Evolutionary conservation across 2,329 filamentous ascomycete genomes (phyloP).

Genomic region (Hirsutella thompsonii): DNA sequence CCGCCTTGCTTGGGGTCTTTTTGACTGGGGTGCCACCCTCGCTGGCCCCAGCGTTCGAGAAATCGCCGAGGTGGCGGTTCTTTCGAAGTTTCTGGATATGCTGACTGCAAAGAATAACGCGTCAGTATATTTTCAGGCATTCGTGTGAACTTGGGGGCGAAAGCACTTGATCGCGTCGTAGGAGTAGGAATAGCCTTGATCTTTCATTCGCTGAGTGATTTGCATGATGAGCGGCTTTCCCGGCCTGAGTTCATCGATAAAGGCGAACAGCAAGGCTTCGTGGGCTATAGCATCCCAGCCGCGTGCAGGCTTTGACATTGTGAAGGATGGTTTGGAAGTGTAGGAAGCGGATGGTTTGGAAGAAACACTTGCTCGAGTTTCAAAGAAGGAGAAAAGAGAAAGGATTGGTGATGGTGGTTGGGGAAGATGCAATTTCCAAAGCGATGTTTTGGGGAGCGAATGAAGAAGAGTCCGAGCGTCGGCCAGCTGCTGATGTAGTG

Average conservation of each 20-base stretch:
- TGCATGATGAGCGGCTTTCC: slow-evolving; percentile 17
- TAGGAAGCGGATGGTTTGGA: not conserved
- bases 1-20: slow-evolving; percentile 10
- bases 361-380: not conserved
- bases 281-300: slow-evolving; percentile 24
- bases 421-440: not conserved
- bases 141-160: not conserved
- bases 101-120: slow-evolving; percentile 18
- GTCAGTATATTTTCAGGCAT: no score
- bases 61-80: slow-evolving; percentile 15
- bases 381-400: not conserved
- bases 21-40: slow-evolving; percentile 1
- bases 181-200: slow-evolving; percentile 24
- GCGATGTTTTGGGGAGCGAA: not conserved
- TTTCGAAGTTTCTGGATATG: slow-evolving; percentile 32
- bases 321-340: not conserved
- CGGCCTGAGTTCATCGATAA: slow-evolving; percentile 23
- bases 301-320: slow-evolving; percentile 12
- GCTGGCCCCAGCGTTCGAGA: slow-evolving; percentile 1
- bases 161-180: slow-evolving; percentile 26
- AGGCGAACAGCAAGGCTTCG: slow-evolving; percentile 22
- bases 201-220: slow-evolving; percentile 17
- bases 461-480: not conserved
- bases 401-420: not conserved
- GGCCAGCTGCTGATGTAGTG: not conserved